Evolutionary conservation across 805 yeast genomes (phyloP).

Genomic region (Candida sphagnicola): DNA sequence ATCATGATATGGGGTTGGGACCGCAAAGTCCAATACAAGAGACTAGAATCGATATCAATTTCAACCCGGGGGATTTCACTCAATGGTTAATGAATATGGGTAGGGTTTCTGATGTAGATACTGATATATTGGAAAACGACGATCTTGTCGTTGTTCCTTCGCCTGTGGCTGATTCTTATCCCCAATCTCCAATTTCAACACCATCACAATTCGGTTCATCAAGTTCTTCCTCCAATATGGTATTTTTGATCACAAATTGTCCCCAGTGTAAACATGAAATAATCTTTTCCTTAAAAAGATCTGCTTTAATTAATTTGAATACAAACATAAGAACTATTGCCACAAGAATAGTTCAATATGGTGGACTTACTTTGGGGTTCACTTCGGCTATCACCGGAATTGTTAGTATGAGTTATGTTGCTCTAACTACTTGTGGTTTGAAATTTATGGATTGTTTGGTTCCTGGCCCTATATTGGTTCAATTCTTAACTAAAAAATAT

Average conservation of each 20-base stretch:
- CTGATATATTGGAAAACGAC: neutral
- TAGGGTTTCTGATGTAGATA: conserved; percentile 3
- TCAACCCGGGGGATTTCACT: conserved; percentile 5
- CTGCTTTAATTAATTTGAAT: conserved; percentile 20
- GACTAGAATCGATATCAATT: conserved; percentile 3
- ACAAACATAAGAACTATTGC: conserved; percentile 14
- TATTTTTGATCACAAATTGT: conserved; percentile 27
- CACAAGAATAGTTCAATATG: conserved; percentile 22
- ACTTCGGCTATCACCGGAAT: conserved; percentile 39
- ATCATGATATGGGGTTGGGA: conserved; percentile 1
- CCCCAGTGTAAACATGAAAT: conserved; percentile 40
- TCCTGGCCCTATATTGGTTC: conserved; percentile 29
- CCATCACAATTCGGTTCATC: neutral
- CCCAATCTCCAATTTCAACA: neutral
- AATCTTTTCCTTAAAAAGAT: conserved; percentile 27
- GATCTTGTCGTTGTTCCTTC: neutral
- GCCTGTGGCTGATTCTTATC: neutral
- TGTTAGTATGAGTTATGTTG: conserved; percentile 35
- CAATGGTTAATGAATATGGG: conserved; percentile 13
- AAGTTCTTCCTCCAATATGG: conserved; percentile 3
- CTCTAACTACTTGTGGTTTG: conserved; percentile 34
- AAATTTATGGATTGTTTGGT: conserved; percentile 33
- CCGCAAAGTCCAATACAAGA: neutral
- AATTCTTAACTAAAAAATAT: conserved; percentile 16
- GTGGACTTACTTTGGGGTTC: conserved; percentile 30